A percentile compares a stretch with the other conserved stretches of the same genome.
phyloP scores from a whole-genome alignment of 768 basidiomycete genomes.

The Lyophyllum decastes region DNA sequence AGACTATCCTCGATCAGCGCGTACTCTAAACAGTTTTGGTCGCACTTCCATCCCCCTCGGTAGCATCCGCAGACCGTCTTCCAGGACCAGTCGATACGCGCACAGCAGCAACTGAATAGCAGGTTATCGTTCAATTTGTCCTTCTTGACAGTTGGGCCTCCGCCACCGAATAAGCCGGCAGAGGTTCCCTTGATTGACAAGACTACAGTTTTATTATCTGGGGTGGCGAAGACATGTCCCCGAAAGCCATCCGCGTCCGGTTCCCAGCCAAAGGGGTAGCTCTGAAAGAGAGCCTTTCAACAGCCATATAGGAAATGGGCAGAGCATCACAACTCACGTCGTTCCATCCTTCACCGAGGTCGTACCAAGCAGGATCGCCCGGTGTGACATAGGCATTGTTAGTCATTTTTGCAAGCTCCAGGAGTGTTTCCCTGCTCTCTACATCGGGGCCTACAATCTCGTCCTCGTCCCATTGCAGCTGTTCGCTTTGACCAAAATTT shows the following conservation, averaged over 20 bases:
- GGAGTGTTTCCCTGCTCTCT: slow-evolving; percentile 70
- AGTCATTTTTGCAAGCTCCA: slow-evolving; percentile 91
- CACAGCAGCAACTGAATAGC: slow-evolving; percentile 94
- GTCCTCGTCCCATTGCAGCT: slow-evolving; percentile 71
- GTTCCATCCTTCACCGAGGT: slow-evolving; percentile 67
- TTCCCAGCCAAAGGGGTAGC: slow-evolving; percentile 91
- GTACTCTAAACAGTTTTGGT: slow-evolving; percentile 74
- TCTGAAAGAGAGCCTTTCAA: slow-evolving; percentile 35
- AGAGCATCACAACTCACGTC: slow-evolving; percentile 31
- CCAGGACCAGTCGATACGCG: slow-evolving; percentile 91
- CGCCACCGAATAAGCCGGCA: slow-evolving; percentile 69
- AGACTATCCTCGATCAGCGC: slow-evolving; percentile 77
- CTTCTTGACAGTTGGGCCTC: slow-evolving; percentile 84
- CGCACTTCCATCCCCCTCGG: slow-evolving; percentile 77
- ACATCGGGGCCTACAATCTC: slow-evolving; percentile 77
- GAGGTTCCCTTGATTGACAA: slow-evolving; percentile 94
- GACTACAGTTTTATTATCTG: slow-evolving; percentile 81
- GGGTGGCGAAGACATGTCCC: slow-evolving; percentile 87
- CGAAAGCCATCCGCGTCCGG: slow-evolving; percentile 84
- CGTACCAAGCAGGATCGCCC: slow-evolving; percentile 74
- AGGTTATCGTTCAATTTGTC: slow-evolving; percentile 95
- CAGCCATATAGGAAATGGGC: not conserved
- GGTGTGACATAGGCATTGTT: slow-evolving; percentile 84
- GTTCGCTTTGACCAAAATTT: slow-evolving; percentile 44
- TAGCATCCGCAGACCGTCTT: slow-evolving; percentile 91